These are phyloP conservation scores for Cercis canadensis DNA, from an alignment of 306 rosid genomes.

Conservation along the genomic window DNA sequence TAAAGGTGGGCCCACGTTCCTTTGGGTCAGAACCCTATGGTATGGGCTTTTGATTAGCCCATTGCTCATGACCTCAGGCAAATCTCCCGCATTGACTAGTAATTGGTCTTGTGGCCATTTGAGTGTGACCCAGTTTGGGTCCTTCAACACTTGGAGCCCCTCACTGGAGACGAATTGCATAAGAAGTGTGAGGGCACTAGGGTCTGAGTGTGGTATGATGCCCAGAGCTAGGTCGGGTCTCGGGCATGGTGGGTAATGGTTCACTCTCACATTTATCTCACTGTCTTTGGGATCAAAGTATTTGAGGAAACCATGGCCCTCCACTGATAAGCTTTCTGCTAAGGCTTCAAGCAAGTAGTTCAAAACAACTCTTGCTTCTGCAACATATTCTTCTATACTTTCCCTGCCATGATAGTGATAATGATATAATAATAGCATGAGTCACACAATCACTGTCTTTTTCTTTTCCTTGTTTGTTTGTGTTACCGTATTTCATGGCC, in stretches of 20 bases:
- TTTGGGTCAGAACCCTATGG: conserved; percentile 31
- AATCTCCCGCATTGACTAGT: conserved; percentile 28
- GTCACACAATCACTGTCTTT: no score
- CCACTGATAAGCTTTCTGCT: conserved; percentile 10
- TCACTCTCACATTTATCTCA: conserved; percentile 31
- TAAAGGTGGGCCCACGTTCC: conserved; percentile 11
- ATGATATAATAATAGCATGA: no score
- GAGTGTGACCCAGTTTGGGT: conserved; percentile 3
- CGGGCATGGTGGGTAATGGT: conserved; percentile 36
- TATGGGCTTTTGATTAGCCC: conserved; percentile 23
- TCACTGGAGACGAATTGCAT: conserved; percentile 8
- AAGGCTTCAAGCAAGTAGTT: conserved; percentile 19
- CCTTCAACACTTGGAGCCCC: conserved; percentile 25
- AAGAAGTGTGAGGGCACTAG: conserved; percentile 23
- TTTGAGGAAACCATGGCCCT: neutral
- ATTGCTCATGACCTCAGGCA: conserved; percentile 28
- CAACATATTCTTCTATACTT: conserved; percentile 12
- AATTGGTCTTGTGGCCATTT: conserved; percentile 28
- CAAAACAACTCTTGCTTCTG: conserved; percentile 25
- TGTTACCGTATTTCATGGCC: no score
- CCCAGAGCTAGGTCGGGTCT: conserved; percentile 30
- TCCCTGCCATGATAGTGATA: conserved; percentile 8
- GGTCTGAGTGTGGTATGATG: conserved; percentile 18
- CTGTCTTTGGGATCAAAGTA: conserved; percentile 6
- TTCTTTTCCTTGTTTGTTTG: no score